Evolutionary conservation across 2,329 filamentous ascomycete species (phyloP).

Genomic region (Aspergillus sp.): DNA sequence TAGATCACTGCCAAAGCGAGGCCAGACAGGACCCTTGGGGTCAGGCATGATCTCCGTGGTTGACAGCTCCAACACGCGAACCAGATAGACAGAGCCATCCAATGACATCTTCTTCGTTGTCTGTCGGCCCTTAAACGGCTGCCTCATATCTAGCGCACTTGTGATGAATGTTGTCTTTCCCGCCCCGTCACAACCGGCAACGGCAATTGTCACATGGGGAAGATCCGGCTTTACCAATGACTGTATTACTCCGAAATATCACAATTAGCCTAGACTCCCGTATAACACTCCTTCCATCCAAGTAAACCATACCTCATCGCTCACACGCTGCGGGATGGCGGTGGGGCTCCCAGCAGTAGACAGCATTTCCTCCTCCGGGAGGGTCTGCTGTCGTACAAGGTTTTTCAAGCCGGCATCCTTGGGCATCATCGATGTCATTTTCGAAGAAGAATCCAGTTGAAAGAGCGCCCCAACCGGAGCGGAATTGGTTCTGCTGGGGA

Average conservation of each 20-base stretch:
- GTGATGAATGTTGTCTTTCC: conserved; percentile 57
- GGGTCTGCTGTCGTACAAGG: conserved; percentile 14
- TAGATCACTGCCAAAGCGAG: conserved; percentile 53
- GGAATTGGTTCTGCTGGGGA: conserved; percentile 29
- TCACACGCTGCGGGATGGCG: conserved; percentile 8
- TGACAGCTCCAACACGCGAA: conserved; percentile 52
- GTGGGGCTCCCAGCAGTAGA: conserved; percentile 4
- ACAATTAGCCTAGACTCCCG: background rate
- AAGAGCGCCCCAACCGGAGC: conserved; percentile 26
- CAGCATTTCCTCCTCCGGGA: conserved; percentile 22
- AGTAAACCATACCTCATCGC: conserved; percentile 22
- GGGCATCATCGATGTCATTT: conserved; percentile 6
- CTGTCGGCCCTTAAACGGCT: conserved; percentile 32
- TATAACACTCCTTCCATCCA: background rate
- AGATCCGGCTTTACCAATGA: conserved; percentile 25
- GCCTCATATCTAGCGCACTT: conserved; percentile 49
- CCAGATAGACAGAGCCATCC: conserved; percentile 49
- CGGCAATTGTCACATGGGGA: conserved; percentile 53
- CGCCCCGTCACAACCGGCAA: conserved; percentile 48
- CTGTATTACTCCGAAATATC: conserved; percentile 10
- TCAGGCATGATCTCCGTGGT: conserved; percentile 47
- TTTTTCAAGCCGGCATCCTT: conserved; percentile 13
- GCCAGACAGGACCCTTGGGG: conserved; percentile 46
- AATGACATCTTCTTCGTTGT: conserved; percentile 51
- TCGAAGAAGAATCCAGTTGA: conserved; percentile 15